These are phyloP conservation scores for Arctostaphylos glauca DNA, from an alignment of 148 eudicot genomes.

Conservation along the genomic window DNA sequence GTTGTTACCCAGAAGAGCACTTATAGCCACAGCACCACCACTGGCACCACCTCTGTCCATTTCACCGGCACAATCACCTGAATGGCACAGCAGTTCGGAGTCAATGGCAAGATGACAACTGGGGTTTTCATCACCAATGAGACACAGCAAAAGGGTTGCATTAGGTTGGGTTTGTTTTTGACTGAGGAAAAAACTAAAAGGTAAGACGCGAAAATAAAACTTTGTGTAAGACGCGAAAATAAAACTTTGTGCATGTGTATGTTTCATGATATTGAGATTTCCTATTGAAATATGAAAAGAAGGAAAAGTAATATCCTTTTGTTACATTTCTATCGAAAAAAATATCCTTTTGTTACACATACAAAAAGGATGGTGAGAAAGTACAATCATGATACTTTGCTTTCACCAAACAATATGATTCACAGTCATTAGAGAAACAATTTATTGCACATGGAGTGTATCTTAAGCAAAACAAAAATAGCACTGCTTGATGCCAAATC, in stretches of 20 bases:
- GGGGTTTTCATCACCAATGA: background rate
- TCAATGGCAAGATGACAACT: background rate
- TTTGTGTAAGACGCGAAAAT: background rate
- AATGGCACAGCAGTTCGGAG: background rate
- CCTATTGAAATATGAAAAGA: background rate
- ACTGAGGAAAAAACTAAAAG: background rate
- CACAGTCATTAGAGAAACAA: background rate
- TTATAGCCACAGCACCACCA: slow-evolving; percentile 9
- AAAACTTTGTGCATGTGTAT: background rate
- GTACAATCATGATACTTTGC: background rate
- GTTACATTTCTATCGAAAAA: no score
- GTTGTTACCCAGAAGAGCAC: slow-evolving; percentile 34
- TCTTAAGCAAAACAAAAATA: background rate
- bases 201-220: background rate
- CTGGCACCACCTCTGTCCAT: background rate
- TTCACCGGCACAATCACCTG: slow-evolving; percentile 11
- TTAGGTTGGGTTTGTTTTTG: background rate
- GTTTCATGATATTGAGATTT: background rate
- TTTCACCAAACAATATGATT: background rate
- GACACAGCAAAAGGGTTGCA: background rate
- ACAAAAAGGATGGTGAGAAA: background rate
- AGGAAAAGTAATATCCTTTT: background rate
- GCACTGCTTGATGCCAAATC: background rate
- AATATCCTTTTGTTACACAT: background rate
- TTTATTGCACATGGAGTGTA: background rate